Evolutionary conservation across 495 filamentous ascomycete species (phyloP).

Genomic region (Margaritispora aquatica): DNA sequence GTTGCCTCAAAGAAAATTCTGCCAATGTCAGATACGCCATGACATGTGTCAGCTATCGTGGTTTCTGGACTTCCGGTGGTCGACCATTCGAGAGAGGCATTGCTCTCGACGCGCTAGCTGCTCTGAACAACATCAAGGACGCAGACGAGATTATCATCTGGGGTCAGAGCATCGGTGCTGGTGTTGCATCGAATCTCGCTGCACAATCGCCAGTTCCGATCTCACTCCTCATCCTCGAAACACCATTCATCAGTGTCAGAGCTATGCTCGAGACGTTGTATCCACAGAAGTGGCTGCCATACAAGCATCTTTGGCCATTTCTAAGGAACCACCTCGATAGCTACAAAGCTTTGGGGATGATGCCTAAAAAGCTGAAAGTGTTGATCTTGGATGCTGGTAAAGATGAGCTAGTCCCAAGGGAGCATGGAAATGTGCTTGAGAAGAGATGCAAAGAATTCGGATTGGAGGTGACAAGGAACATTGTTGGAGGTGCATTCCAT

Average conservation of each 20-base stretch:
- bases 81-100: slow-evolving; percentile 61
- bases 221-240: slow-evolving; percentile 60
- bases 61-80: slow-evolving; percentile 74
- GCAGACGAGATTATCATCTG: slow-evolving; percentile 51
- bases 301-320: slow-evolving; percentile 42
- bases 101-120: slow-evolving; percentile 55
- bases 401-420: slow-evolving; percentile 20
- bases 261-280: slow-evolving; percentile 70
- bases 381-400: slow-evolving; percentile 19
- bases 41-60: slow-evolving; percentile 65
- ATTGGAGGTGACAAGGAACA: slow-evolving; percentile 9
- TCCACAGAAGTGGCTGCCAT: slow-evolving; percentile 78
- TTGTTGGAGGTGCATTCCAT: slow-evolving; percentile 13
- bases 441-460: slow-evolving; percentile 9
- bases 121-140: slow-evolving; percentile 30
- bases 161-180: slow-evolving; percentile 72
- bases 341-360: slow-evolving; percentile 14
- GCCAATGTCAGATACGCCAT: slow-evolving; percentile 41
- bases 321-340: slow-evolving; percentile 15
- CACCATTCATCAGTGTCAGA: slow-evolving; percentile 66
- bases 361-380: neutral
- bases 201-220: slow-evolving; percentile 31
- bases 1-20: neutral
- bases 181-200: slow-evolving; percentile 48
- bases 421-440: slow-evolving; percentile 15